Evolutionary conservation across 805 yeast species (phyloP), one percentile per base, ranked within the genome.

Genomic region (Candida vaughaniae): DNA sequence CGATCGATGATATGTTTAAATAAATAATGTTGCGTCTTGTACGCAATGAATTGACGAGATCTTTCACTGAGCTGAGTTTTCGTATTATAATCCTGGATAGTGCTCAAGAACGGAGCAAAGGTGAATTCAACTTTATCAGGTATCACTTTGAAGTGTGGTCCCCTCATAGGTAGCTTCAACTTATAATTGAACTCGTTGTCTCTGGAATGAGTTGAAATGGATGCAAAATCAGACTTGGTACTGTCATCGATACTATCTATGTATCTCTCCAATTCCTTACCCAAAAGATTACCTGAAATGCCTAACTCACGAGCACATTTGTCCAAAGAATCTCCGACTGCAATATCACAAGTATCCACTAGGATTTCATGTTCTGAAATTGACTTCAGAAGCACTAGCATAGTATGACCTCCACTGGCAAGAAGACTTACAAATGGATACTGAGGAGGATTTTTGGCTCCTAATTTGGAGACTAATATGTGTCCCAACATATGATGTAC

Each of bases 401-500:
- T 80, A 0, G 98, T 90, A 53, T 93, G 99, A 0, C 99, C 99
- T 0, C 99, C 99, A 50, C 95, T 83, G 12, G 81, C 90, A 20
- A 93, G 62, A 17, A 93, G 64, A 49, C 90, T 85, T 11, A 87
- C 48, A 46, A 85, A 87, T 2, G 95, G 95, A 47, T 66, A 84
- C 12, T 54, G 35, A 0, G 86, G 85, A 0, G 34, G 60, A 9
- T 25, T 8, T 9, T n/a, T 11, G 2, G 26, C 23, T 5, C 23
- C 25, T 2, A 68, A 48, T 14, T 48, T 52, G 0, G 70, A 57
- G 0, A 86, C 69, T 19, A 93, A 58, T 4, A 93, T 64, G 62
- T 93, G 99, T 0, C 95, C 99, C 33, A 91, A 67, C 99, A 93
- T 91, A 53, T 93, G 99, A 56, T 93, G 95, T 0, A 91, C 96